Percentiles rank a stretch among this genome's conserved stretches.
Conservation (phyloP, 352 stramenopile species). For the Phytophthora palmivora region DNA sequence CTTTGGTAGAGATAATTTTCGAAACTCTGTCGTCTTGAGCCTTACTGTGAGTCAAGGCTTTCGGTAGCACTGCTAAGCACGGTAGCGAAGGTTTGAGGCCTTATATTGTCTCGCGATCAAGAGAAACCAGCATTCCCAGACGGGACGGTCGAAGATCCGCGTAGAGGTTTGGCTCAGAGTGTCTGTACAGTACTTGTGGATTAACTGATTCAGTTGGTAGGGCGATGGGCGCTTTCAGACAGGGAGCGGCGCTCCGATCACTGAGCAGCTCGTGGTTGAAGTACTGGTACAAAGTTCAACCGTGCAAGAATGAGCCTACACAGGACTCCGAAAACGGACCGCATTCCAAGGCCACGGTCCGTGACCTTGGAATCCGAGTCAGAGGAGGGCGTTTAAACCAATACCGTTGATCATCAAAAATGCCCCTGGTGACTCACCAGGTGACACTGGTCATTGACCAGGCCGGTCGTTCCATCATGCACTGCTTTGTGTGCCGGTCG, state of each 20-base stretch:
- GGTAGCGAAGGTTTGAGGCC: background rate
- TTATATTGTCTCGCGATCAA: background rate
- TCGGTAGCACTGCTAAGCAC: background rate
- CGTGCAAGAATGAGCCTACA: slow-evolving; percentile 18
- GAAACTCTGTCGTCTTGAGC: slow-evolving; percentile 5
- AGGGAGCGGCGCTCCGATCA: no score
- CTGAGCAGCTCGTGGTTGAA: slow-evolving; percentile 21
- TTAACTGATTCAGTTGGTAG: slow-evolving; percentile 11
- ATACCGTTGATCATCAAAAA: no score
- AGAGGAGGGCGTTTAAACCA: no score
- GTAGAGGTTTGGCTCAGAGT: background rate
- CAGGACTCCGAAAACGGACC: no score
- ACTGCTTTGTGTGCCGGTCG: no score
- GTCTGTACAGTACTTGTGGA: background rate
- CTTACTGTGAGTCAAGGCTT: background rate
- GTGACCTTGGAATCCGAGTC: no score
- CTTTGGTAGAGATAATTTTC: no score
- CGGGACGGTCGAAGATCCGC: background rate
- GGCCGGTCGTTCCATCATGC: no score
- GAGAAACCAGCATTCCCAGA: background rate
- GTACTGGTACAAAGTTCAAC: slow-evolving; percentile 20
- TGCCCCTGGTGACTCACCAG: no score
- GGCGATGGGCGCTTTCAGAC: slow-evolving; percentile 15
- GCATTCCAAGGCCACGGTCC: no score
- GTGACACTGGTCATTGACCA: no score